A percentile compares a stretch with the other conserved stretches of the same genome.
These are phyloP conservation scores for Phycomyces nitens DNA, from an alignment of 192 early-diverging fungal species.

Conservation along the genomic window DNA sequence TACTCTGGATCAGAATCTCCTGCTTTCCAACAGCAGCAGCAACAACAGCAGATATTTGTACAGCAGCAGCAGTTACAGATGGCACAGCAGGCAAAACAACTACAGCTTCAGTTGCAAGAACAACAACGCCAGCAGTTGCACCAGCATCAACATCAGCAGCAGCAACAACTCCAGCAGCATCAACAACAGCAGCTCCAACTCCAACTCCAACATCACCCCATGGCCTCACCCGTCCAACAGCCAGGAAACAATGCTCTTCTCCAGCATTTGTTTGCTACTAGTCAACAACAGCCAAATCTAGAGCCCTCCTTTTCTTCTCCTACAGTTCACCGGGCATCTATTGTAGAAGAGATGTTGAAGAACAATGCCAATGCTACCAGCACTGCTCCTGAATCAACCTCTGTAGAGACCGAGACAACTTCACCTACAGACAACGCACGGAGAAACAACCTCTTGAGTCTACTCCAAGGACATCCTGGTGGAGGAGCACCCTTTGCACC, in stretches of 20 bases:
- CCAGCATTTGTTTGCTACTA: too few relatives aligned
- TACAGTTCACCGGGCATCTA: conserved; percentile 6
- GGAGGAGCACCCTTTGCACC: conserved; percentile 29
- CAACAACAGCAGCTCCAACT: background rate
- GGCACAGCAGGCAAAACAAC: background rate
- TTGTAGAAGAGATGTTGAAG: conserved; percentile 14
- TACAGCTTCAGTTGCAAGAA: background rate
- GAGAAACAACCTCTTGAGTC: conserved; percentile 7
- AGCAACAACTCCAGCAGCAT: background rate
- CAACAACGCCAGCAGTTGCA: background rate
- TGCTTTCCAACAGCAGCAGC: background rate
- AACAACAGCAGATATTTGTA: background rate
- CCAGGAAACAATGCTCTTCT: too few relatives aligned
- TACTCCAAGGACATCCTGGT: conserved; percentile 11
- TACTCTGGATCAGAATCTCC: too few relatives aligned
- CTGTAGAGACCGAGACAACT: background rate
- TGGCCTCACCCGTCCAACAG: too few relatives aligned
- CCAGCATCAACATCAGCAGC: background rate
- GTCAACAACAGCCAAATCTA: too few relatives aligned
- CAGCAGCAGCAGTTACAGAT: background rate
- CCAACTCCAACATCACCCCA: too few relatives aligned
- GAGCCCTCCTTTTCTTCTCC: too few relatives aligned
- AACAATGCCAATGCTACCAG: background rate
- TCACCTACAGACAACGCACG: conserved; percentile 2
- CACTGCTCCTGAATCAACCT: background rate